Evolutionary conservation across 805 yeast species (phyloP), one percentile per base, ranked within the genome.

Genomic region (Candida peoriensis): DNA sequence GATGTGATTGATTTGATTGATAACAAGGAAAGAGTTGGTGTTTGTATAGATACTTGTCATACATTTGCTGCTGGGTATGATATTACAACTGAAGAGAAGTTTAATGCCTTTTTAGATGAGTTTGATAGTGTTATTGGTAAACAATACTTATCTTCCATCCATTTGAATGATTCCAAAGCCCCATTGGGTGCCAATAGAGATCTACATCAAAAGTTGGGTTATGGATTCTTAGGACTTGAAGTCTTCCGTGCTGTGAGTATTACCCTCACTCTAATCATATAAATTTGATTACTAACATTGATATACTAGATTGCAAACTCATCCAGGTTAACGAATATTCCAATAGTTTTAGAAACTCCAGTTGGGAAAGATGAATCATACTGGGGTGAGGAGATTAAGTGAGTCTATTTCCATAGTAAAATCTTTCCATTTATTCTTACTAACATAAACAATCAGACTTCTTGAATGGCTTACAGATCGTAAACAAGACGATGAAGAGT

Each of bases 61-160:
- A 70, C 96, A 0, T 88, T 85, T 66, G 96, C 97, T 1, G 96
- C 97, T 2, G 98, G 98, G 2, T 89, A 85, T 55, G 97, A 93
- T 54, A 70, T 93, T 30, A 61, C 78, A n/a, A 70, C 71, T 13
- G 71, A 70, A 39, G 76, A 68, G 20, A 54, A 63, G 11, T 84
- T 78, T 61, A 65, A 68, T 8, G 60, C 61, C 28, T 89, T 93
- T 57, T 83, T 96, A 94, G 57, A 64, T 5, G 61, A 77, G 25
- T 93, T 84, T 58, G 97, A 89, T 51, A 56, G 66, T 6, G 65
- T 70, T 7, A 68, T 93, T 14, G 98, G 98, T 0, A 64, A 72
- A 50, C 61, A 85, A 43, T 87, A 83, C 55, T 62, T 93, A 30
- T 61, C 78, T 17, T 89, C 94, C 1, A 72, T 93, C 32, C 98